Evolutionary conservation across 73 alveolate genomes (phyloP).

Genomic region (Paramecium sonneborni): DNA sequence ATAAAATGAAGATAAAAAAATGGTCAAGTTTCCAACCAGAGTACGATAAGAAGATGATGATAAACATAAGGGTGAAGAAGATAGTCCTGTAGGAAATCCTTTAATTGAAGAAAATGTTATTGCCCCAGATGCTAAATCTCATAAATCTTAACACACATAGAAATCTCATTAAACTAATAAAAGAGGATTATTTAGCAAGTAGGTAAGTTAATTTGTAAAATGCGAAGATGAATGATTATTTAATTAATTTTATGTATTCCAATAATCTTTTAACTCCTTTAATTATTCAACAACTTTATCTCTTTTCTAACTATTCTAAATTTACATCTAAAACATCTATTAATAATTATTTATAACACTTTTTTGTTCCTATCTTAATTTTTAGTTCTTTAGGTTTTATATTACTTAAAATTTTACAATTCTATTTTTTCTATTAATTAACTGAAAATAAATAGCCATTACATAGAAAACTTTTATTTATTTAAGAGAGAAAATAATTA

Average conservation of each 20-base stretch:
- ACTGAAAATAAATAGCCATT: too few species aligned
- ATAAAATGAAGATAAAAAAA: conserved; percentile 39
- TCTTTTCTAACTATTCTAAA: neutral
- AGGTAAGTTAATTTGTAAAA: conserved; percentile 30
- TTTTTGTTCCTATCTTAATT: neutral
- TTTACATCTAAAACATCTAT: neutral
- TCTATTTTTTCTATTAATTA: too few species aligned
- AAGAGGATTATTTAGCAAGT: neutral
- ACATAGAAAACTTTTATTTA: too few species aligned
- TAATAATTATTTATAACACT: neutral
- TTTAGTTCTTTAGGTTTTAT: too few species aligned
- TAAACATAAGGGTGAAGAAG: neutral
- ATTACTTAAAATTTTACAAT: too few species aligned
- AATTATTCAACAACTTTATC: neutral
- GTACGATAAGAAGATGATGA: conserved; percentile 47
- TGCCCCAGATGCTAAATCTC: conserved; percentile 23
- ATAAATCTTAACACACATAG: neutral
- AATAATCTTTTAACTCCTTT: neutral
- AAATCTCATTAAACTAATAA: neutral
- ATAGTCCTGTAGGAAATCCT: neutral
- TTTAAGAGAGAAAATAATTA: too few species aligned
- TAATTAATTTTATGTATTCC: neutral
- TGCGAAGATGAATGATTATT: neutral
- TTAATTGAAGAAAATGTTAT: neutral
- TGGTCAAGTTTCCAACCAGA: conserved; percentile 52